Base-by-base conservation (phyloP, 441 rosid genomes). In the Eugenia klotzschiana region DNA sequence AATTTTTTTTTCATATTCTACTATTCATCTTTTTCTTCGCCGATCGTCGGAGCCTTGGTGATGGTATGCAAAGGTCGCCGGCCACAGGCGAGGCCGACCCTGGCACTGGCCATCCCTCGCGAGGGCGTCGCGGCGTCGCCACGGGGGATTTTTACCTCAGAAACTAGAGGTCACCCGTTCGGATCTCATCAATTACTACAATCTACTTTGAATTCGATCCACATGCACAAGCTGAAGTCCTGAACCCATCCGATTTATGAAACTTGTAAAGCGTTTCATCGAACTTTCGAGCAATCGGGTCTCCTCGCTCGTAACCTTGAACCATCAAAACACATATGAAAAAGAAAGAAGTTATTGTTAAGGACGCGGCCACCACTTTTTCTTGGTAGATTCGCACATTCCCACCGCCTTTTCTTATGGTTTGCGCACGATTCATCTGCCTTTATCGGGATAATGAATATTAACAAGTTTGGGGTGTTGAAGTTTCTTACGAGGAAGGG, bases 1-100 rank as follows among this genome's bases (percentile, higher is more conserved):
- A 69, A 69, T 18, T 33, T 64, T 11, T 33, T 16, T 64, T 33
- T 4, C n/a, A n/a, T n/a, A n/a, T 64, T 20, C n/a, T 20, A 64
- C 7, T 4, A 3, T 33, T 18, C 8, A 64, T 33, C 25, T 27
- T 69, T 69, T 33, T 60, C 12, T 29, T 33, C 0, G 0, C 7
- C 0, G 1, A 23, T 69, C 3, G 22, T 69, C 0, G 0, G 2
- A 37, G 77, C 77, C 14, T 33, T 64, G 14, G 46, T 7, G 11
- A 64, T 33, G 77, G 46, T 20, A 6, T 18, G 13, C 2, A 0
- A 69, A 69, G 25, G 25, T 2, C 2, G 0, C 5, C 1, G 46
- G 46, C 22, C 2, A 60, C 3, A 29, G 3, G 23, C 1, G 14
- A 33, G 14, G 43, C 7, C 14, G 43, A 41, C 43, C 22, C 11